A percentile compares a stretch with the other conserved stretches of the same genome.
phyloP scores from a whole-genome alignment of 2,329 filamentous ascomycete genomes.

The Chaetomium sp. region DNA sequence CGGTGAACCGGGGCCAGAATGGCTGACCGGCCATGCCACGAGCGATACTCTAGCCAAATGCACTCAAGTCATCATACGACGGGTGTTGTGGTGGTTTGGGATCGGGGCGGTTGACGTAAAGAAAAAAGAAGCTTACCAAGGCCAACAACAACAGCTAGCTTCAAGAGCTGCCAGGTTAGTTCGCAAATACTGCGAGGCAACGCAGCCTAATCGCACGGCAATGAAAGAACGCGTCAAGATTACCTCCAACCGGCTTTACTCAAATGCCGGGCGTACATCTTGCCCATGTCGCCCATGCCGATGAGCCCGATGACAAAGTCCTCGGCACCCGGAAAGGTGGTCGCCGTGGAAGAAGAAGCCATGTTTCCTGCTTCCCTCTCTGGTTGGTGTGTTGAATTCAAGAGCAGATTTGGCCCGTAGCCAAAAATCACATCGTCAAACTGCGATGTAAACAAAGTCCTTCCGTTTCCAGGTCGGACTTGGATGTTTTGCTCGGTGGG shows the following conservation, averaged over 20 bases:
- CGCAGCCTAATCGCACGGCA: neutral
- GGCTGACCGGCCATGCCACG: constrained; percentile 55
- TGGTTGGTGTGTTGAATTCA: constrained; percentile 1
- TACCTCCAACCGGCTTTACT: constrained; percentile 97
- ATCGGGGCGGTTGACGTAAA: constrained; percentile 19
- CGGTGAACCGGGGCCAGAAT: constrained; percentile 63
- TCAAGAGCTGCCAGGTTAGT: neutral
- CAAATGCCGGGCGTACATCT: constrained; percentile 89
- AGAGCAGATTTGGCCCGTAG: constrained; percentile 2
- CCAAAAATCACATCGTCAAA: constrained; percentile 20
- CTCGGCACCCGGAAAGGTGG: constrained; percentile 46
- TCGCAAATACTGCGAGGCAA: neutral
- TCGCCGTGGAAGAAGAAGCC: constrained; percentile 17
- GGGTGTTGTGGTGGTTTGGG: constrained; percentile 20
- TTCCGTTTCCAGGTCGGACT: neutral
- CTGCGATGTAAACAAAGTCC: constrained; percentile 1
- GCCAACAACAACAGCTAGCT: constrained; percentile 3
- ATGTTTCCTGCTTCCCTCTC: constrained; percentile 14
- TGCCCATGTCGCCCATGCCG: constrained; percentile 99
- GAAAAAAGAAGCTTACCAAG: constrained; percentile 23
- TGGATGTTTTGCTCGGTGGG: too few species aligned
- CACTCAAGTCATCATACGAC: constrained; percentile 98
- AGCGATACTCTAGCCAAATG: constrained; percentile 99
- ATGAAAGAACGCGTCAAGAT: constrained; percentile 28
- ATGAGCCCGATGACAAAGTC: constrained; percentile 84